Conservation (phyloP, 805 yeast genomes). For the Cephaloascus fragrans region DNA sequence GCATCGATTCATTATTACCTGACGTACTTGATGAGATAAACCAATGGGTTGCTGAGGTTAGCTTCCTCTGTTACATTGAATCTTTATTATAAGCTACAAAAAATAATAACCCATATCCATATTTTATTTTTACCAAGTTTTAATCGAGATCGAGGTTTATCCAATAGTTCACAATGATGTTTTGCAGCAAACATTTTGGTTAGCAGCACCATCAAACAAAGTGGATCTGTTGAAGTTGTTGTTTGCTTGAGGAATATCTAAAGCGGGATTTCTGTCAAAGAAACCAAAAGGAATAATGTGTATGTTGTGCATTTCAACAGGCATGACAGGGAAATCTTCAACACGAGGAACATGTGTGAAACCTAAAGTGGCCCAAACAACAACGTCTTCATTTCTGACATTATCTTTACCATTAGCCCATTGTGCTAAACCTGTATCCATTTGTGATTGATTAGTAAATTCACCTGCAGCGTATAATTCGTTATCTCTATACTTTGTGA, state of each 20-base stretch:
- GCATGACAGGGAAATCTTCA: slow-evolving; percentile 89
- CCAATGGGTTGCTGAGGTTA: too few species aligned
- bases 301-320: slow-evolving; percentile 64
- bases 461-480: slow-evolving; percentile 77
- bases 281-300: slow-evolving; percentile 62
- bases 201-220: slow-evolving; percentile 18
- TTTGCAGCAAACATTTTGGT: slow-evolving; percentile 23
- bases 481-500: slow-evolving; percentile 65
- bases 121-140: too few species aligned
- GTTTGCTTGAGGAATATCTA: slow-evolving; percentile 66
- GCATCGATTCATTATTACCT: too few species aligned
- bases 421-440: slow-evolving; percentile 58
- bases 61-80: too few species aligned
- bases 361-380: slow-evolving; percentile 76
- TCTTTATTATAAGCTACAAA: too few species aligned
- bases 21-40: too few species aligned
- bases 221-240: slow-evolving; percentile 59
- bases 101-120: too few species aligned
- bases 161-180: slow-evolving; percentile 17
- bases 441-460: slow-evolving; percentile 71
- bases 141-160: too few species aligned
- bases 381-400: slow-evolving; percentile 67
- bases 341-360: slow-evolving; percentile 76
- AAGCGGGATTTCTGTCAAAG: slow-evolving; percentile 69
- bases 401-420: slow-evolving; percentile 63